These are phyloP conservation scores for Ogataea pilisensis DNA, from an alignment of 805 yeast genomes.

Conservation along the genomic window DNA sequence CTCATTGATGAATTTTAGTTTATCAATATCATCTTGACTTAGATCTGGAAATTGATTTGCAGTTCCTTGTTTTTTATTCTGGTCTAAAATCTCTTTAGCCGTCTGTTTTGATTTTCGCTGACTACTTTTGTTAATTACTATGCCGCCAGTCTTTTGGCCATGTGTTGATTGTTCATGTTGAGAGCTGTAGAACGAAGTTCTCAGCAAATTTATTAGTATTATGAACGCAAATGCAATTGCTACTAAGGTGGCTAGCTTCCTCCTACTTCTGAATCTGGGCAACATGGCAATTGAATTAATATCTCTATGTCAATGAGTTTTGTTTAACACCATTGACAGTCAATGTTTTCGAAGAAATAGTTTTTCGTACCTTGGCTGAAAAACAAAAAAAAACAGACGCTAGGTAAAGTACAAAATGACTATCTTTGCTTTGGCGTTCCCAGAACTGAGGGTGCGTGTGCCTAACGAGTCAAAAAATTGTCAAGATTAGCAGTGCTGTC, in stretches of 20 bases:
- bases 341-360: too few species aligned
- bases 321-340: too few species aligned
- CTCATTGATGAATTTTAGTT: slow-evolving; percentile 19
- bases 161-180: background rate
- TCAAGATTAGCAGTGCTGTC: too few species aligned
- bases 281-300: slow-evolving; percentile 1
- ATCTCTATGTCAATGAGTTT: too few species aligned
- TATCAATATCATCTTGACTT: slow-evolving; percentile 12
- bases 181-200: background rate
- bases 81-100: slow-evolving; percentile 15
- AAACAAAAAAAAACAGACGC: too few species aligned
- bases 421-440: too few species aligned
- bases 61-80: slow-evolving; percentile 1
- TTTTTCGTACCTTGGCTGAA: too few species aligned
- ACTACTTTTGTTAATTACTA: background rate
- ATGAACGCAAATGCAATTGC: background rate
- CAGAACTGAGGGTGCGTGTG: too few species aligned
- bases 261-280: background rate
- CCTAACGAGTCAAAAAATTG: too few species aligned
- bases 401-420: too few species aligned
- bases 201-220: background rate
- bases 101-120: slow-evolving; percentile 5
- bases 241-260: background rate
- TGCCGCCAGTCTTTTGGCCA: background rate
- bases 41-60: slow-evolving; percentile 6